These are phyloP conservation scores for Sextonia rubra DNA, from an alignment of 164 flowering plant species.

Conservation along the genomic window DNA sequence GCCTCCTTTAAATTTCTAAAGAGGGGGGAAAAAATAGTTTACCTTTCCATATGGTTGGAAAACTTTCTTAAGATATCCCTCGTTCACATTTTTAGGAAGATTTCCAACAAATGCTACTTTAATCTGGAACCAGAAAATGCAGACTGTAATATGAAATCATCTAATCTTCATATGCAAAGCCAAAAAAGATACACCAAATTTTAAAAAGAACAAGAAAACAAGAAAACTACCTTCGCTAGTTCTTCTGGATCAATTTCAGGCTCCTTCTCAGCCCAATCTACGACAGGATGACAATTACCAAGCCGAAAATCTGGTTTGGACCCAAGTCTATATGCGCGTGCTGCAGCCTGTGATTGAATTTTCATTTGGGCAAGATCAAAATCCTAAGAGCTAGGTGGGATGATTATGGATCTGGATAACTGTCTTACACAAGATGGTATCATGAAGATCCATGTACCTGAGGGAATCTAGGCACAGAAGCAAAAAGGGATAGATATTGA, in stretches of 20 bases:
- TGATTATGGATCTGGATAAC: conserved; percentile 16
- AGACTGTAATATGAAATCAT: not conserved
- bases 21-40: not conserved
- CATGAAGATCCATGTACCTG: conserved; percentile 3
- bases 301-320: conserved; percentile 32
- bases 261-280: conserved; percentile 42
- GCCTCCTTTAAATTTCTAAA: too few relatives aligned
- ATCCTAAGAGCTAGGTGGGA: conserved; percentile 13
- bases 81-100: conserved; percentile 30
- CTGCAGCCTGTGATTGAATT: conserved; percentile 48
- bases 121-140: conserved; percentile 16
- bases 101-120: conserved; percentile 37
- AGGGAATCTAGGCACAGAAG: not conserved
- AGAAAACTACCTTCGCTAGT: conserved; percentile 31
- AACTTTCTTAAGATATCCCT: conserved; percentile 23
- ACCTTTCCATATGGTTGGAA: conserved; percentile 40
- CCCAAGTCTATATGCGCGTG: conserved; percentile 33
- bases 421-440: conserved; percentile 4
- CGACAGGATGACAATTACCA: conserved; percentile 36
- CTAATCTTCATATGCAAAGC: not conserved
- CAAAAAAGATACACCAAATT: not conserved
- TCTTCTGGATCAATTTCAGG: conserved; percentile 31
- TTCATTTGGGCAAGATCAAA: conserved; percentile 25
- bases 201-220: not conserved
- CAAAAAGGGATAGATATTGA: not conserved